Base-by-base conservation (phyloP, 768 basidiomycete species). In the Tricholoma sp. region DNA sequence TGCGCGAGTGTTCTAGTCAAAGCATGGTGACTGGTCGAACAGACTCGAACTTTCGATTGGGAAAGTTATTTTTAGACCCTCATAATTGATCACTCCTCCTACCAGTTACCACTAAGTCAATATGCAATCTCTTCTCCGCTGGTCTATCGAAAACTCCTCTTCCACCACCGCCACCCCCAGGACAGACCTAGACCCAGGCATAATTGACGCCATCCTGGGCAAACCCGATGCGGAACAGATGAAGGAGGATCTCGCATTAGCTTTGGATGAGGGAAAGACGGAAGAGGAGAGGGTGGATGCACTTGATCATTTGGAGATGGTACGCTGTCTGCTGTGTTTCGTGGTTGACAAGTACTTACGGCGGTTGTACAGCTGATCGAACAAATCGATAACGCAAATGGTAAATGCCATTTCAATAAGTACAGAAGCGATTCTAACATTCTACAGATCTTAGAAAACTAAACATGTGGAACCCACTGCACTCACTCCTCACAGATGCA, bases 301-400 rank as follows among this genome's bases (percentile, higher is more conserved):
- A 0, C 73, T 94, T 64, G 94, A 95, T 68, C 79, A 95, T 64
- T 71, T 94, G 31, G 94, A 96, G 72, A 88, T 94, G 91, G 92
- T 89, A 52, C 51, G 82, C 7, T 57, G 51, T 44, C 4, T 51
- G 34, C 28, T 52, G 18, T 24, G 24, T 24, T 24, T 24, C 24
- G 24, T 24, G 24, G 24, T 24, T 24, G 24, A 24, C 24, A 24
- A 24, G 24, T 24, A 24, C 24, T 24, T 24, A 24, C 4, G 24
- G 24, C 24, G 24, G 24, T 24, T 24, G 24, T 49, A 28, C 61
- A 94, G 93, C 75, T 95, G 29, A 78, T 95, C 54, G 91, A 96
- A 68, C 82, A 82, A 39, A 91, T 96, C 53, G 94, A 96, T 64
- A 96, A 96, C 68, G 93, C 94, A 0, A 95, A 93, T 66, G 82